These are phyloP conservation scores for Pseudophaeomoniella oleicola DNA, from an alignment of 2,329 filamentous ascomycete genomes.

Conservation along the genomic window DNA sequence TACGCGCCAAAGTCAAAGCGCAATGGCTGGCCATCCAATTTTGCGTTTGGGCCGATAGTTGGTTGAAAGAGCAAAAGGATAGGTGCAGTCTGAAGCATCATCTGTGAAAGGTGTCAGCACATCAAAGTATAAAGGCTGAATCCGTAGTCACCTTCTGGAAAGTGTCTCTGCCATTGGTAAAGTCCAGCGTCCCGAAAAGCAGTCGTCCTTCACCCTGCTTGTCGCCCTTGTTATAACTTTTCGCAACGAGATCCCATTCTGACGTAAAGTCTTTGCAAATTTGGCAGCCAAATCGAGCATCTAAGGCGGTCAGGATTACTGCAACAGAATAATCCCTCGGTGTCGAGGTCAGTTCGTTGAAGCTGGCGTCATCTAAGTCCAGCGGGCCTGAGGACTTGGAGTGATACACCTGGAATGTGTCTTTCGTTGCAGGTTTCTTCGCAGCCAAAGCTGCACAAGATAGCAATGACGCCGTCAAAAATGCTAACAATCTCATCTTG, in stretches of 20 bases:
- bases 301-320: conserved; percentile 75
- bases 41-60: conserved; percentile 67
- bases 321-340: conserved; percentile 75
- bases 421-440: conserved; percentile 43
- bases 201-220: conserved; percentile 57
- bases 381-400: conserved; percentile 51
- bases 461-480: conserved; percentile 49
- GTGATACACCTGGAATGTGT: conserved; percentile 60
- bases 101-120: too few relatives aligned
- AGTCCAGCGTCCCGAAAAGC: conserved; percentile 77
- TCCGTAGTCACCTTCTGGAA: conserved; percentile 62
- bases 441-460: conserved; percentile 44
- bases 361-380: conserved; percentile 63
- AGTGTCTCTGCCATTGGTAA: conserved; percentile 63
- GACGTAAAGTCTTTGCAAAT: conserved; percentile 85
- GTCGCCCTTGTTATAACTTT: conserved; percentile 78
- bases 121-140: too few relatives aligned
- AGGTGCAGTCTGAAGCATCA: conserved; percentile 71
- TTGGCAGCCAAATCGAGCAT: conserved; percentile 67
- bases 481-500: conserved; percentile 52
- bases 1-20: conserved; percentile 84
- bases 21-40: conserved; percentile 49
- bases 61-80: conserved; percentile 79
- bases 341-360: conserved; percentile 57
- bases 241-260: conserved; percentile 78